phyloP scores from a whole-genome alignment of 768 basidiomycete species.

The Suillus weaverae region DNA sequence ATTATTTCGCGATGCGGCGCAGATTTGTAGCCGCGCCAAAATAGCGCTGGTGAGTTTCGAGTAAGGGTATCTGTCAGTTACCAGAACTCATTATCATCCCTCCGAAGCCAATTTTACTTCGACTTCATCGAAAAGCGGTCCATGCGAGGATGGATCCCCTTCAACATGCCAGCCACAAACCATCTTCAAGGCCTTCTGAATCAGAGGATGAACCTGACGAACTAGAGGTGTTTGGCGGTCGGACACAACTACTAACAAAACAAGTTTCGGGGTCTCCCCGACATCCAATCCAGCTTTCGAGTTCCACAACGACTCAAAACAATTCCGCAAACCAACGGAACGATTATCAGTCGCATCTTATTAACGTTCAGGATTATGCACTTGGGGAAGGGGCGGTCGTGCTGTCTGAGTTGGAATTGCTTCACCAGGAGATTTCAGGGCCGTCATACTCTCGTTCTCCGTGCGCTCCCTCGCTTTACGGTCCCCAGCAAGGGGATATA shows the following conservation, averaged over 20 bases:
- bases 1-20: constrained; percentile 45
- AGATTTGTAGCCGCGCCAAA: constrained; percentile 49
- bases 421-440: constrained; percentile 38
- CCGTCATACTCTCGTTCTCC: not conserved
- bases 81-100: not conserved
- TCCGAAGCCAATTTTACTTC: constrained; percentile 44
- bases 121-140: constrained; percentile 44
- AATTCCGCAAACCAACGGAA: constrained; percentile 5
- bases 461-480: not conserved
- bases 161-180: constrained; percentile 17
- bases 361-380: not conserved
- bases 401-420: constrained; percentile 33
- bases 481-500: constrained; percentile 15
- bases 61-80: not conserved
- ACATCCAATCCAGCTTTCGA: not conserved
- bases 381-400: constrained; percentile 1
- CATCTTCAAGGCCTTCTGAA: constrained; percentile 11
- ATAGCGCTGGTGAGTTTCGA: constrained; percentile 43
- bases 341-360: constrained; percentile 1
- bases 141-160: constrained; percentile 26
- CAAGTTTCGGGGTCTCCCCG: not conserved
- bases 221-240: constrained; percentile 37
- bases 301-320: not conserved
- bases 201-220: constrained; percentile 18
- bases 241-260: constrained; percentile 28